Evolutionary conservation across 148 eudicot species (phyloP), one percentile per base, ranked within the genome.

Genomic region (Chenopodium suecicum): DNA sequence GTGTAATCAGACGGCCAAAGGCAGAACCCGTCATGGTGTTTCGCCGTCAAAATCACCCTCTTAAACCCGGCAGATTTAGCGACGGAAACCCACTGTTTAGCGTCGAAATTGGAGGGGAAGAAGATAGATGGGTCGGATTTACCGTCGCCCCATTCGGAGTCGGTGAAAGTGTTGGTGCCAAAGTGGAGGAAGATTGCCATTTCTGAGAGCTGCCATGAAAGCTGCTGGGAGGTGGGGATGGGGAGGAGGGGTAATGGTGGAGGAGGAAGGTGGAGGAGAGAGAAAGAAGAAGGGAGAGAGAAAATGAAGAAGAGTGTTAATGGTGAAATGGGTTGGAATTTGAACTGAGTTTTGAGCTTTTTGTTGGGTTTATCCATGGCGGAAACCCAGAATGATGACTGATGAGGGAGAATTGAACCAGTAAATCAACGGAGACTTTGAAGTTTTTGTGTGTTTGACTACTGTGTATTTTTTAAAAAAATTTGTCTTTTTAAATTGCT

Each of bases 1-100:
- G 96, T 92, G 69, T 88, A 92, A 1, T 82, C 74, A 0, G 94
- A 89, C 0, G 96, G 96, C 98, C 98, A 94, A 2, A 94, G 78
- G 67, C 96, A 94, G 75, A 94, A 94, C 31, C 98, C 98, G 70
- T 94, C 98, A 66, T 94, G 98, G 71, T 94, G 98, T 70, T 94
- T 94, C 1, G 92, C 90, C 0, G 98, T 94, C 1, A 94, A 65
- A 31, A 92, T 89, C 0, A 94, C 87, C 50, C 92, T 89, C 0
- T 85, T 66, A 58, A 92, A 92, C 2, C 96, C 96, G 14, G 86
- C 41, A 4, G 88, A 82, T 47, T 86, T 87, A 9, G 94, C 98
- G 23, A 85, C 87, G 7, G n/a, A 19, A 41, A 88, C 89, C 98
- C 98, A 94, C 54, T 94, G 98, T 0, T 81, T 34, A 37, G 96